Evolutionary conservation across 2,329 filamentous ascomycete genomes (phyloP).

Genomic region (Epichloe typhina): DNA sequence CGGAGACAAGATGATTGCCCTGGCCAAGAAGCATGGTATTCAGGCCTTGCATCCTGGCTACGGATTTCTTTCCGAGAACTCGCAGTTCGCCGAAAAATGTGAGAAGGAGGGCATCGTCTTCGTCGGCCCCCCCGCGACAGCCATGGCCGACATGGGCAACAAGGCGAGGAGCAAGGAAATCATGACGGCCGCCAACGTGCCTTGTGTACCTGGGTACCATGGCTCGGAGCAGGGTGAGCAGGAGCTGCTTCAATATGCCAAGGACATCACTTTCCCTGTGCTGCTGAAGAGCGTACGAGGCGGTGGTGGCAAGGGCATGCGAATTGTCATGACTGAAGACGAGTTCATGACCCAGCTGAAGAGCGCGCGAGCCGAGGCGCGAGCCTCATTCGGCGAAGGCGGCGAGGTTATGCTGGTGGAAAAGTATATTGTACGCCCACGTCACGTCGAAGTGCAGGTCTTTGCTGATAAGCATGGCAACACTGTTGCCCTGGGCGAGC

Average conservation of each 20-base stretch:
- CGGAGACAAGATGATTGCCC: slow-evolving; percentile 77
- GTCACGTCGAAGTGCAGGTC: slow-evolving; percentile 83
- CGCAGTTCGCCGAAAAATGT: slow-evolving; percentile 76
- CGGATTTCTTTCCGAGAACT: slow-evolving; percentile 90
- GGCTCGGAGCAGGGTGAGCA: slow-evolving; percentile 63
- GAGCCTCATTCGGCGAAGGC: slow-evolving; percentile 68
- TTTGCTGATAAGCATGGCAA: slow-evolving; percentile 73
- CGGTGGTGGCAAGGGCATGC: slow-evolving; percentile 75
- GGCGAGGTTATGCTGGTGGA: slow-evolving; percentile 74
- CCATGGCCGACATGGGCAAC: slow-evolving; percentile 83
- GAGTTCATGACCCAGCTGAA: slow-evolving; percentile 60
- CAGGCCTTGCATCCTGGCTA: slow-evolving; percentile 92
- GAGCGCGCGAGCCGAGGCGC: slow-evolving; percentile 62
- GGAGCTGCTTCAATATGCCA: slow-evolving; percentile 53
- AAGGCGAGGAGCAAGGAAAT: slow-evolving; percentile 92
- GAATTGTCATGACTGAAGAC: slow-evolving; percentile 53
- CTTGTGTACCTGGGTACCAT: slow-evolving; percentile 93
- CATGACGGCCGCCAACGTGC: slow-evolving; percentile 89
- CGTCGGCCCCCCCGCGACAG: slow-evolving; percentile 76
- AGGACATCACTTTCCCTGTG: slow-evolving; percentile 55
- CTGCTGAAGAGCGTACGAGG: slow-evolving; percentile 70
- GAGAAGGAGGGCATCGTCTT: slow-evolving; percentile 85
- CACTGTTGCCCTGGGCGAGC: slow-evolving; percentile 72
- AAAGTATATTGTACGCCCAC: slow-evolving; percentile 63
- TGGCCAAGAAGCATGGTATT: slow-evolving; percentile 77